Base-by-base conservation (phyloP, 2,329 filamentous ascomycete genomes). In the Metarhizium guizhouense region DNA sequence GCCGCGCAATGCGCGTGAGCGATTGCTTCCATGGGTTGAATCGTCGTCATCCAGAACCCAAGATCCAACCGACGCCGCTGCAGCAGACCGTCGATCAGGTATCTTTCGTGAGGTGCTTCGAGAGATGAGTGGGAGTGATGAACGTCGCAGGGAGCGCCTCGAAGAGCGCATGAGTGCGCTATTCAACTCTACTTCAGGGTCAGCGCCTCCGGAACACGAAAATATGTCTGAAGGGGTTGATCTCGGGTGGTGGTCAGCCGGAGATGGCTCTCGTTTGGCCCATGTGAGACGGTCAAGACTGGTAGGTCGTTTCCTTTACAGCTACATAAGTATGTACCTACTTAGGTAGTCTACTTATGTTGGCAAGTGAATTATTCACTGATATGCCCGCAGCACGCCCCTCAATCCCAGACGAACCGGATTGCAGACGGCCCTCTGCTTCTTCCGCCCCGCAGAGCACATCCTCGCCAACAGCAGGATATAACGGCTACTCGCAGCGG, bases 81-180 rank as follows among this genome's bases (percentile, higher is more conserved):
- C 18, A n/a, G n/a, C 40, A 32, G 14, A 52, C 45, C 52, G 43
- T 29, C 29, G 43, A 52, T 36, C 57, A 49, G 30, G 56, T 52
- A 40, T 43, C 34, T 51, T 40, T 18, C 58, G 56, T 30, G 57
- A 59, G 16, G 58, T 56, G 6, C 34, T 56, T 29, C 54, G 47
- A 20, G 54, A 55, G 32, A 62, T 66, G 60, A 59, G 59, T 10
- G 60, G 60, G 40, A 57, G 54, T 25, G 63, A 64, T 29, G 58
- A 61, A 29, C 59, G 56, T n/a, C 63, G 62, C 53, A 61, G 62
- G 36, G 65, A 66, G 25, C 54, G 56, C 2, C 53, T 69, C 8
- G 65, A 67, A 53, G 65, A 68, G 40, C 63, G 63, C 20, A 60
- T 69, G 52, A 62, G 59, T 34, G 59, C 58, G 25, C 49, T 68